phyloP scores from a whole-genome alignment of 768 basidiomycete genomes.

The Kwoniella newhampshirensis region DNA sequence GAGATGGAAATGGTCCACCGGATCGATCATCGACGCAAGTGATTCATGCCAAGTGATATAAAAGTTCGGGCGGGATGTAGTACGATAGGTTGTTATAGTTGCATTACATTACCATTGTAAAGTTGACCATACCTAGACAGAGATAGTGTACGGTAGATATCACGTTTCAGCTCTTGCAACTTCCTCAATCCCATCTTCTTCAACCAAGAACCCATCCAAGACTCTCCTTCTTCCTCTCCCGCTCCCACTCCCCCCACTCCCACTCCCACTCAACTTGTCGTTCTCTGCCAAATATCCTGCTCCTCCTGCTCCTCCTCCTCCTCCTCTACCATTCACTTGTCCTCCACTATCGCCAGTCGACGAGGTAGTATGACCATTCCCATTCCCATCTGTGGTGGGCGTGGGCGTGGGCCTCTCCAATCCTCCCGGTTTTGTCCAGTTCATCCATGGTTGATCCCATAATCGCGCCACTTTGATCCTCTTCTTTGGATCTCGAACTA shows the following conservation, averaged over 20 bases:
- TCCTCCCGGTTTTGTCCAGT: conserved; percentile 27
- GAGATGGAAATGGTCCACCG: no score
- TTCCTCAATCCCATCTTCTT: conserved; percentile 32
- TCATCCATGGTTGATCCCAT: conserved; percentile 62
- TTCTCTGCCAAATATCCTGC: not conserved
- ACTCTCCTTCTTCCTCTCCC: conserved; percentile 14
- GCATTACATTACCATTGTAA: no score
- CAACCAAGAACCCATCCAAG: conserved; percentile 40
- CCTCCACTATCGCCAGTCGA: no score
- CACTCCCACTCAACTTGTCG: not conserved
- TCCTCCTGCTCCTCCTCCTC: no score
- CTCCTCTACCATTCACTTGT: no score
- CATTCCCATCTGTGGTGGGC: not conserved
- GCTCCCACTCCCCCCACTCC: not conserved
- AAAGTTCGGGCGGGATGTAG: no score
- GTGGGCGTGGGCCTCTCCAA: not conserved
- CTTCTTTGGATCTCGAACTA: conserved; percentile 66
- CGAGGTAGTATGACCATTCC: no score
- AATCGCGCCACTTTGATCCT: conserved; percentile 65
- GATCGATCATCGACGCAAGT: no score
- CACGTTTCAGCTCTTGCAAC: conserved; percentile 25
- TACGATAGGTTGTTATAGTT: no score
- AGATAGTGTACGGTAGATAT: no score
- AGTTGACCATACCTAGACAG: no score
- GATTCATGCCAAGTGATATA: no score